A percentile compares a stretch with the other conserved stretches of the same genome.
Conservation (phyloP, 108 stramenopile genomes). For the Tribonema minus region DNA sequence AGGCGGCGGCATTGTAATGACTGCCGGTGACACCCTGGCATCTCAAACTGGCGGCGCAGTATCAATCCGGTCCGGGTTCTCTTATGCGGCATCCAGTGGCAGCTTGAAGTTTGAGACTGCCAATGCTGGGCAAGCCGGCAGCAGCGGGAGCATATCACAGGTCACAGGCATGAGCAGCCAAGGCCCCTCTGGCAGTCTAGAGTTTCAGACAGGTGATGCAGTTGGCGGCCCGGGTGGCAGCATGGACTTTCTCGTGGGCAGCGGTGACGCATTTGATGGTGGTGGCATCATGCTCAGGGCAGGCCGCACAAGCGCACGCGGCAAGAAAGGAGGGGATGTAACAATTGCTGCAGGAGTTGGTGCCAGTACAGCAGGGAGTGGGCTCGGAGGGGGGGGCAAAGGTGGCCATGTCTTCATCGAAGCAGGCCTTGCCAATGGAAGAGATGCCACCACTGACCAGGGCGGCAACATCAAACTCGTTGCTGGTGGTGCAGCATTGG, state of each 20-base stretch:
- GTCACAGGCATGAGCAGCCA: slow-evolving; percentile 43
- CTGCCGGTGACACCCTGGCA: slow-evolving; percentile 40
- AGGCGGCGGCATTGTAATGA: slow-evolving; percentile 48
- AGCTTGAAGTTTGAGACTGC: too few relatives aligned
- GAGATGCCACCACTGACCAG: slow-evolving; percentile 9
- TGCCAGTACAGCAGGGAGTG: slow-evolving; percentile 19
- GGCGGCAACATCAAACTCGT: slow-evolving; percentile 19
- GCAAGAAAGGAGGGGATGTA: slow-evolving; percentile 42
- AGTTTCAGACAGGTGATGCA: slow-evolving; percentile 41
- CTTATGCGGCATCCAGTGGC: too few relatives aligned
- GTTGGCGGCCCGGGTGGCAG: slow-evolving; percentile 37
- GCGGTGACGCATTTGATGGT: slow-evolving; percentile 51
- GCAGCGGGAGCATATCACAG: slow-evolving; percentile 33
- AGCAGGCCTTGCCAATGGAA: slow-evolving; percentile 56
- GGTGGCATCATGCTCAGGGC: slow-evolving; percentile 43
- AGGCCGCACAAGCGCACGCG: slow-evolving; percentile 25
- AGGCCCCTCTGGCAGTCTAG: slow-evolving; percentile 46
- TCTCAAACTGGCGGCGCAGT: too few relatives aligned
- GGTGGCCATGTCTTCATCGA: slow-evolving; percentile 44
- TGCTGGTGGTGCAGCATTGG: background rate
- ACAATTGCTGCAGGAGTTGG: slow-evolving; percentile 55
- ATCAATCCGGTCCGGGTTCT: too few relatives aligned
- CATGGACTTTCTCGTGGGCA: slow-evolving; percentile 50
- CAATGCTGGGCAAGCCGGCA: slow-evolving; percentile 51
- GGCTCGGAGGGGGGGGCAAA: slow-evolving; percentile 52